Evolutionary conservation across 2,329 filamentous ascomycete species (phyloP).

Genomic region (Balansia obtecta): DNA sequence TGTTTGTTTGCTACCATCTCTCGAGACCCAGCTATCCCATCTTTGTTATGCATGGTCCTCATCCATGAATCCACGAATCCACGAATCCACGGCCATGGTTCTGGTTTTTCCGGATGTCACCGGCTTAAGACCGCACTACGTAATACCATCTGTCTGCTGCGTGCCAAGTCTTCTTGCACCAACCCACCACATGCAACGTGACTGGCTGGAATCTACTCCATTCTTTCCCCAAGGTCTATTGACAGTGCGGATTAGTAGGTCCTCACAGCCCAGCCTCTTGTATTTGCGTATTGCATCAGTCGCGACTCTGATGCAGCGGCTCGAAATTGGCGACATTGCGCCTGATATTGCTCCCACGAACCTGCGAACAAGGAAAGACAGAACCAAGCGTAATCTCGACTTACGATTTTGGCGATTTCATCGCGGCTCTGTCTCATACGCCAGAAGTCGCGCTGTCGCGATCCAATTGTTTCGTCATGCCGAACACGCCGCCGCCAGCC

Average conservation of each 20-base stretch:
- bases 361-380: neutral
- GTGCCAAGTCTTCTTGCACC: slow-evolving; percentile 6
- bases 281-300: slow-evolving; percentile 9
- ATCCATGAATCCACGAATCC: too few relatives aligned
- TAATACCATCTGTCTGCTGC: too few relatives aligned
- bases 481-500: slow-evolving; percentile 33
- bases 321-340: neutral
- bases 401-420: neutral
- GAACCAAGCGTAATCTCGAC: neutral
- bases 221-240: slow-evolving; percentile 11
- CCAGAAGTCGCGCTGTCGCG: slow-evolving; percentile 18
- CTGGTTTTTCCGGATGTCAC: too few relatives aligned
- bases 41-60: too few relatives aligned
- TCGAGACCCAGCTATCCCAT: too few relatives aligned
- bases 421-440: slow-evolving; percentile 3
- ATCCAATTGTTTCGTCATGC: slow-evolving; percentile 25
- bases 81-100: too few relatives aligned
- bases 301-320: slow-evolving; percentile 1
- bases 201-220: slow-evolving; percentile 12
- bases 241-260: slow-evolving; percentile 32
- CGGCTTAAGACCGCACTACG: too few relatives aligned
- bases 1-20: too few relatives aligned
- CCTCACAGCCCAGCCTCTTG: slow-evolving; percentile 25
- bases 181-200: slow-evolving; percentile 11
- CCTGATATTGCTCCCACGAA: neutral